Conservation (phyloP, 2,329 filamentous ascomycete species). For the Diplocarpon rosae region DNA sequence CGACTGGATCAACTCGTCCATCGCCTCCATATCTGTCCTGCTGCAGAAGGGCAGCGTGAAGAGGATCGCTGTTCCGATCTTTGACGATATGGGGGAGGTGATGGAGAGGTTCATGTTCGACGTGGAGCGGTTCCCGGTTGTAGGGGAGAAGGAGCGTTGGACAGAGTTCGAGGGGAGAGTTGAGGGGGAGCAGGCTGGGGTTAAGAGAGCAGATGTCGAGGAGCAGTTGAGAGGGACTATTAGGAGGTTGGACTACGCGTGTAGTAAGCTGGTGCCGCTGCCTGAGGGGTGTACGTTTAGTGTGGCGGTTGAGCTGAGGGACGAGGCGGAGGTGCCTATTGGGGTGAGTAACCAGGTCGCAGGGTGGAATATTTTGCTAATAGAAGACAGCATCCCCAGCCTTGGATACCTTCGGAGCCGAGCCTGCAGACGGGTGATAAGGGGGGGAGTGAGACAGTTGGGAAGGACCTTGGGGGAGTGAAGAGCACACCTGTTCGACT, state of each 20-base stretch:
- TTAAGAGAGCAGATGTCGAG: conserved; percentile 52
- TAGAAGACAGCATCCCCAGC: conserved; percentile 41
- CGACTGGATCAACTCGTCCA: conserved; percentile 57
- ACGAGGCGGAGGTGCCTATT: conserved; percentile 42
- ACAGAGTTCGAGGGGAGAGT: conserved; percentile 25
- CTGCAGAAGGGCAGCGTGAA: conserved; percentile 40
- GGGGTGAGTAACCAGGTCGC: conserved; percentile 33
- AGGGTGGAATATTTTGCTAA: conserved; percentile 6
- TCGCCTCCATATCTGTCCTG: conserved; percentile 48
- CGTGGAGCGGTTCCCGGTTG: conserved; percentile 29
- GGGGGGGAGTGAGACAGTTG: conserved; percentile 17
- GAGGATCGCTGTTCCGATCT: conserved; percentile 29
- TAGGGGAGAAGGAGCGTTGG: conserved; percentile 27
- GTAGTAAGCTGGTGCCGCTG: conserved; percentile 43
- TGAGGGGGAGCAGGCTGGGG: conserved; percentile 5
- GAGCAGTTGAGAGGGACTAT: conserved; percentile 63
- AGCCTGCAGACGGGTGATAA: conserved; percentile 27
- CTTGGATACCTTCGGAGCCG: conserved; percentile 47
- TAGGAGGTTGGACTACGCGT: conserved; percentile 48
- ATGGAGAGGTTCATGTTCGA: conserved; percentile 35
- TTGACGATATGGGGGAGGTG: conserved; percentile 26
- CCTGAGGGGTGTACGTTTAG: conserved; percentile 63
- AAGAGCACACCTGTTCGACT: conserved; percentile 50
- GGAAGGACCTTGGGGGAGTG: conserved; percentile 36
- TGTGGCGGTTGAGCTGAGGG: conserved; percentile 61